Evolutionary conservation across 75 land plant species (phyloP), one percentile per base, ranked within the genome.

Genomic region (Selaginella moellendorffii): DNA sequence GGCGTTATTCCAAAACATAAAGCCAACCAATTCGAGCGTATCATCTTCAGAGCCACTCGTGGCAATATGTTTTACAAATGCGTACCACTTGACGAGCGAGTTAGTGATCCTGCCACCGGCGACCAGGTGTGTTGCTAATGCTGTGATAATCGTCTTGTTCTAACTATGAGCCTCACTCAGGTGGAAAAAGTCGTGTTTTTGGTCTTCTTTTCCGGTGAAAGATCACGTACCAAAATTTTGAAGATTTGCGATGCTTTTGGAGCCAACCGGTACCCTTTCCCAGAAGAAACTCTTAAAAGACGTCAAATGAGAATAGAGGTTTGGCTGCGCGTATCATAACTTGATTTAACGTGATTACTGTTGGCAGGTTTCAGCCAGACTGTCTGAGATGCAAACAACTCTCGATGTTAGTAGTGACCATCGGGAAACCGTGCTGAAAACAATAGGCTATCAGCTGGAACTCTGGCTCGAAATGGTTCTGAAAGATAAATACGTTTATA

Each of bases 171-270:
- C n/a, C n/a, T n/a, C n/a, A n/a, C n/a, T n/a, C 59, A 56, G 59
- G 21, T 56, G 59, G 59, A 56, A 19, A 56, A 56, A 56, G 24
- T 56, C n/a, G 59, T 56, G 21, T 56, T 56, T 56, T 19, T 56
- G 21, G 59, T 56, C 8, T 56, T 56, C n/a, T 24, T 21, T 19
- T 56, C 59, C n/a, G 59, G 59, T 21, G 59, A 56, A 56, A 56
- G 24, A 56, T 19, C 59, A 56, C 59, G 59, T 8, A 56, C n/a
- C 8, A 56, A 56, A 21, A 56, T 56, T 56, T 56, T 56, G 24
- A 56, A 56, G 59, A 56, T 56, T 21, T 56, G n/a, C n/a, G 59
- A 56, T 56, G 59, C 59, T 21, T 56, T 56, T 24, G 59, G 59
- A 56, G 59, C 59, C 8, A 56, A 56, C 19, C 59, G 59, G 21